phyloP scores from a whole-genome alignment of 495 filamentous ascomycete species.

The Daldinia vernicosa region DNA sequence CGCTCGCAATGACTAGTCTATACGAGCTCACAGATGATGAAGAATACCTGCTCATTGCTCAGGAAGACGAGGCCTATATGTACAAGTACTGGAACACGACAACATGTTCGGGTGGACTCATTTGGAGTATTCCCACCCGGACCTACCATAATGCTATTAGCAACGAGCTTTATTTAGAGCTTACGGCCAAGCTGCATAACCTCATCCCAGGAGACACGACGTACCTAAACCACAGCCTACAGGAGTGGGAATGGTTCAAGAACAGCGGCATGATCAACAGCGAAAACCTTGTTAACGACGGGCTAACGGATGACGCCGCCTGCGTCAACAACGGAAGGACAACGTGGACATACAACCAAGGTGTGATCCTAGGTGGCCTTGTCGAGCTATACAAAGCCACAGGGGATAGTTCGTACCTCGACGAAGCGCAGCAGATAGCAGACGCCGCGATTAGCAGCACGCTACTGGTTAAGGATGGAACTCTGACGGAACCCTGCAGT shows the following conservation, averaged over 20 bases:
- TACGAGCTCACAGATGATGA: slow-evolving; percentile 66
- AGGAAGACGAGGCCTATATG: slow-evolving; percentile 66
- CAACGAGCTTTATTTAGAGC: slow-evolving; percentile 74
- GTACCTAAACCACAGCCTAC: slow-evolving; percentile 63
- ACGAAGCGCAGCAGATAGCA: slow-evolving; percentile 65
- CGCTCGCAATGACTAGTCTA: slow-evolving; percentile 67
- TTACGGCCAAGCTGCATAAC: slow-evolving; percentile 72
- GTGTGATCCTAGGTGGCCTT: slow-evolving; percentile 73
- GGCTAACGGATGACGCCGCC: slow-evolving; percentile 57
- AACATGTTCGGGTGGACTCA: slow-evolving; percentile 63
- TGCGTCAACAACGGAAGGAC: slow-evolving; percentile 70
- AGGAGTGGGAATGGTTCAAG: slow-evolving; percentile 73
- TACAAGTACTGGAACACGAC: slow-evolving; percentile 64
- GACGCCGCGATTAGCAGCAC: slow-evolving; percentile 60
- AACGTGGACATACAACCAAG: slow-evolving; percentile 79
- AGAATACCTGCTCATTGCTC: slow-evolving; percentile 62
- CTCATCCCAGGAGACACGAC: slow-evolving; percentile 58
- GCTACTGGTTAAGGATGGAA: slow-evolving; percentile 58
- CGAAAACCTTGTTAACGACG: slow-evolving; percentile 71
- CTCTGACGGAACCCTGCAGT: slow-evolving; percentile 69
- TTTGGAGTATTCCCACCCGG: slow-evolving; percentile 66
- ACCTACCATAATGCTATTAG: slow-evolving; percentile 72
- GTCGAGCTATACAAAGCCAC: slow-evolving; percentile 63
- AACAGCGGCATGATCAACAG: slow-evolving; percentile 68
- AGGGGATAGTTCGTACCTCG: slow-evolving; percentile 53